phyloP scores from a whole-genome alignment of 257 asterid species.

The Nicotiana noctiflora region DNA sequence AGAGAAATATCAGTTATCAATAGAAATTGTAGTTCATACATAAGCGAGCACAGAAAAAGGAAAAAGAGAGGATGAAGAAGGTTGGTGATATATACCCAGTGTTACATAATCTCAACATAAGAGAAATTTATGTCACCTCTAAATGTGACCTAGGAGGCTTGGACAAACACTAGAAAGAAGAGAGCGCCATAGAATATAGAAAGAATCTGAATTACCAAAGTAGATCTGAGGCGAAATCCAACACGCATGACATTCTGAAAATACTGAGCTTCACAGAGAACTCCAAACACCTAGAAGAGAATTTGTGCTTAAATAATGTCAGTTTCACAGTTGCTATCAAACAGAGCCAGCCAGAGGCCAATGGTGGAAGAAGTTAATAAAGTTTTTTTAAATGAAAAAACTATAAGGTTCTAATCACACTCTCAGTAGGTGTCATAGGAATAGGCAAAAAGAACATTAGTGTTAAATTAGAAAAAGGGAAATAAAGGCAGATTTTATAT shows the following conservation, averaged over 20 bases:
- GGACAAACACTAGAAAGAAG: background rate
- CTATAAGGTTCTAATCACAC: background rate
- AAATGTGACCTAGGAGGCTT: background rate
- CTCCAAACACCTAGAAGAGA: constrained; percentile 67
- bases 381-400: background rate
- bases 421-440: background rate
- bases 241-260: constrained; percentile 97
- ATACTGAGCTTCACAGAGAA: constrained; percentile 88
- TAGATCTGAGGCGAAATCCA: constrained; percentile 83
- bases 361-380: background rate
- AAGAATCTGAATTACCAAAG: constrained; percentile 51
- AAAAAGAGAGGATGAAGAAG: background rate
- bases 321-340: background rate
- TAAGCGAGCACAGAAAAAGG: background rate
- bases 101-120: background rate
- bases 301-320: background rate
- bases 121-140: background rate
- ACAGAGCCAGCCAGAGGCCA: background rate
- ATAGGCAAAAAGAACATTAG: background rate
- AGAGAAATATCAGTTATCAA: background rate
- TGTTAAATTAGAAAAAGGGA: background rate
- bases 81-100: background rate
- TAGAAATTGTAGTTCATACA: background rate
- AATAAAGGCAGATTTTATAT: background rate
- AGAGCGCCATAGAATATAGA: background rate